Evolutionary conservation across 2,329 filamentous ascomycete genomes (phyloP), one percentile per base, ranked within the genome.

Genomic region (Meredithiella fracta): DNA sequence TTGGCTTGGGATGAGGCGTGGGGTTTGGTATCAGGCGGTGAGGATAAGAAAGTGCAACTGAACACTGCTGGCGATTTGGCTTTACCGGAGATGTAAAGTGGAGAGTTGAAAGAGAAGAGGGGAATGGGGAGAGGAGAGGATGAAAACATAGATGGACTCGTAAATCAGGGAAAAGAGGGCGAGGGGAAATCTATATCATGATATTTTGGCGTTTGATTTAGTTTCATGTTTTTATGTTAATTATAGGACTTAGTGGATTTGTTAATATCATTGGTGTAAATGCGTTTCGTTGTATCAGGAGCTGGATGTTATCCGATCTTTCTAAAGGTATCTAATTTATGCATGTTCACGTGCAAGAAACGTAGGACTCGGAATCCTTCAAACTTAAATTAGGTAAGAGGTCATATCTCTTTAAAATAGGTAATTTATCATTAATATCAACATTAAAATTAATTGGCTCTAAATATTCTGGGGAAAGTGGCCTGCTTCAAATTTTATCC

Each of bases 11-110:
- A 96, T 68, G 73, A 76, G 66, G 78, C 81, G 5, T 80, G 94
- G 65, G 94, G 92, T 1, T 91, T 98, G 66, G 85, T 96, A 47
- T 94, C 86, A 64, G 89, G 75, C 47, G 89, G 91, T 15, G 90
- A 97, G 75, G 92, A 98, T 66, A 95, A 92, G 72, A 82, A 80
- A 72, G 82, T 98, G 63, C 92, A 98, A 73, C 81, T 98, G 59
- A 96, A 98, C 42, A 38, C 51, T n/a, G 42, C 44, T 40, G 53
- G 58, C 15, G 59, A 58, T 31, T 34, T 58, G 22, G 53, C 57
- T 14, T 42, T 53, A 40, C 51, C 22, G 57, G 38, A 47, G 49
- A 15, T 54, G 37, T 23, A 56, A 53, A 47, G 17, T 14, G 20
- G 7, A 25, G 51, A 40, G 17, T 22, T 20, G 9, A 23, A 26